Percentiles rank a stretch among this genome's conserved stretches.
These are phyloP conservation scores for Cyclotella sp. DNA, from an alignment of 108 stramenopile genomes.

Conservation along the genomic window DNA sequence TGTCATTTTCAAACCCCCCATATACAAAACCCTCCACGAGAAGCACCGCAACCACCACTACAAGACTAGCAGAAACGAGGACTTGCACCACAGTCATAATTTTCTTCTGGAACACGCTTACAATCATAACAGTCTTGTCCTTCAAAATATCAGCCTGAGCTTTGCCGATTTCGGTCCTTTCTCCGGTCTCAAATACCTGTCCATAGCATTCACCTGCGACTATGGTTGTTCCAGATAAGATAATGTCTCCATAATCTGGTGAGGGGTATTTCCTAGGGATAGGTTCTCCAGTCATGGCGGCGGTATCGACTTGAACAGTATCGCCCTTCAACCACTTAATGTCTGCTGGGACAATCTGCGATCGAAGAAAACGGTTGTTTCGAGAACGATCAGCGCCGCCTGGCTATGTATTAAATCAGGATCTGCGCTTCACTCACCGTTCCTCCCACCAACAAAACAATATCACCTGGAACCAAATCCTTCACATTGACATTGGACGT, in stretches of 20 bases:
- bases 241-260: constrained; percentile 51
- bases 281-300: constrained; percentile 85
- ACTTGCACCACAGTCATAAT: constrained; percentile 73
- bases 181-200: constrained; percentile 64
- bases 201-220: constrained; percentile 76
- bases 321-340: constrained; percentile 76
- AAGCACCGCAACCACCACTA: constrained; percentile 68
- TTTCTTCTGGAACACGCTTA: constrained; percentile 74
- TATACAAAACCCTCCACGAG: constrained; percentile 59
- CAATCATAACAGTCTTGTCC: constrained; percentile 67
- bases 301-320: constrained; percentile 69
- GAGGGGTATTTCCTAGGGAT: constrained; percentile 70
- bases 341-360: constrained; percentile 76
- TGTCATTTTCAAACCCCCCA: constrained; percentile 50
- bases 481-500: constrained; percentile 46
- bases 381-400: background rate
- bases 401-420: no score
- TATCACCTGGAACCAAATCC: constrained; percentile 86
- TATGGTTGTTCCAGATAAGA: constrained; percentile 71
- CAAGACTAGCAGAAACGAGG: constrained; percentile 57
- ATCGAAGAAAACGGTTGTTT: background rate
- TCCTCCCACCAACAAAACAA: constrained; percentile 77
- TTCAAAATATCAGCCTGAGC: constrained; percentile 71
- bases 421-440: constrained; percentile 13
- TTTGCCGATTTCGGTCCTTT: constrained; percentile 76